A percentile compares a stretch with the other conserved stretches of the same genome.
Conservation (phyloP, 2,329 filamentous ascomycete species). For the Volutella citrinella region DNA sequence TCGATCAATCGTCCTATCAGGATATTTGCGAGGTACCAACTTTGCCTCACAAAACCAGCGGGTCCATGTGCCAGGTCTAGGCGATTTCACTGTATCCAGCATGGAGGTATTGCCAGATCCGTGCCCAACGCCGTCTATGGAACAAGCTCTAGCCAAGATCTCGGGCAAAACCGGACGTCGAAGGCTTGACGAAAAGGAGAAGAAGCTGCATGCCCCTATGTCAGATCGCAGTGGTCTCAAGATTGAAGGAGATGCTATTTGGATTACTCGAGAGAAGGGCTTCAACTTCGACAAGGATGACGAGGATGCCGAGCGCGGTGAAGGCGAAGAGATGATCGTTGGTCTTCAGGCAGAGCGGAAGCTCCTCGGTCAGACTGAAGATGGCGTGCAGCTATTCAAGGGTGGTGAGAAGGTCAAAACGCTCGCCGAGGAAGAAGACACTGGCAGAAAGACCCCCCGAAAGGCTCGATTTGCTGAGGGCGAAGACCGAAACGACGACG, state of each 20-base stretch:
- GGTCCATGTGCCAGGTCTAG: conserved; percentile 89
- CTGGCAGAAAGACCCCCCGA: conserved; percentile 58
- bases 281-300: conserved; percentile 71
- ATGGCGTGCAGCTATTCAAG: conserved; percentile 82
- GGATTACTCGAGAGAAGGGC: conserved; percentile 69
- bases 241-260: conserved; percentile 96
- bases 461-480: conserved; percentile 55
- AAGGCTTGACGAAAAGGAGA: conserved; percentile 92
- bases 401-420: conserved; percentile 67
- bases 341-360: conserved; percentile 79
- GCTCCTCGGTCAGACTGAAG: conserved; percentile 77
- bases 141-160: conserved; percentile 80
- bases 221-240: conserved; percentile 94
- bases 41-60: conserved; percentile 82
- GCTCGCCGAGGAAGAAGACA: conserved; percentile 52
- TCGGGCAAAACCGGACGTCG: conserved; percentile 78
- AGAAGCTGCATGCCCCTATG: conserved; percentile 95
- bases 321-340: conserved; percentile 93
- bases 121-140: conserved; percentile 88
- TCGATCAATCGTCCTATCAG: conserved; percentile 84
- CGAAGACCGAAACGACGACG: conserved; percentile 57
- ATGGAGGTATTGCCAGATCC: conserved; percentile 91
- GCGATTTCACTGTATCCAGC: conserved; percentile 77
- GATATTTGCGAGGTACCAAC: conserved; percentile 92
- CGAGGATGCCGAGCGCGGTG: conserved; percentile 73